A percentile compares a stretch with the other conserved stretches of the same genome.
Conservation (phyloP, 345 rosid genomes). For the Heritiera littoralis region DNA sequence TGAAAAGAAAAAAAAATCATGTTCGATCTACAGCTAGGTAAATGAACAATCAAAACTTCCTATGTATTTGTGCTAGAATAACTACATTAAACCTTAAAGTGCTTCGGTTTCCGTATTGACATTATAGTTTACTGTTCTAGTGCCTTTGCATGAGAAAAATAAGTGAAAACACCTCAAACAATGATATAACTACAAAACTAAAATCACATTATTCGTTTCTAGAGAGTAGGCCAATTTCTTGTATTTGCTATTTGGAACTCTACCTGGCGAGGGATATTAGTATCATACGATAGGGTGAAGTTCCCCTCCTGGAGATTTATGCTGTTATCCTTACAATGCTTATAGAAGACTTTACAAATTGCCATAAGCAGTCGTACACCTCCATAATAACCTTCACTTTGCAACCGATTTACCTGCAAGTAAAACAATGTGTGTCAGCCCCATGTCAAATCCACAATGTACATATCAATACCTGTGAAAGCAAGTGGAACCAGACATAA, state of each 20-base stretch:
- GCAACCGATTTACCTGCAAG: constrained; percentile 61
- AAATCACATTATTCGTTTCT: background rate
- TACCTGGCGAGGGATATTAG: constrained; percentile 98
- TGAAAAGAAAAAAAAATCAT: background rate
- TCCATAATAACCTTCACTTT: constrained; percentile 90
- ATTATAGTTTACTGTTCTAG: background rate
- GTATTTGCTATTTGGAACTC: background rate
- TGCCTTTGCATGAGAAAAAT: background rate
- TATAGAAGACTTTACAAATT: constrained; percentile 64
- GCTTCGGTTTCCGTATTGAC: background rate
- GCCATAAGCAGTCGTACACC: constrained; percentile 94
- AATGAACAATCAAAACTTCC: constrained; percentile 12
- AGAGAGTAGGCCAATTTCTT: background rate
- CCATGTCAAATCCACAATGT: background rate
- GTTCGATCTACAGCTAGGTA: background rate
- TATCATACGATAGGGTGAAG: constrained; percentile 78
- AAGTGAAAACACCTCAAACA: background rate
- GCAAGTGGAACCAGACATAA: background rate
- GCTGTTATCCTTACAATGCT: constrained; percentile 55
- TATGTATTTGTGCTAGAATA: background rate
- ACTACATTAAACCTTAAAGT: background rate
- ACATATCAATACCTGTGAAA: background rate
- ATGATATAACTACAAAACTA: background rate
- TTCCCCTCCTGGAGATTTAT: constrained; percentile 52
- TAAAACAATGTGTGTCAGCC: background rate